Conservation (phyloP, 805 yeast genomes). For the Vanderwaltozyma yarrowii region DNA sequence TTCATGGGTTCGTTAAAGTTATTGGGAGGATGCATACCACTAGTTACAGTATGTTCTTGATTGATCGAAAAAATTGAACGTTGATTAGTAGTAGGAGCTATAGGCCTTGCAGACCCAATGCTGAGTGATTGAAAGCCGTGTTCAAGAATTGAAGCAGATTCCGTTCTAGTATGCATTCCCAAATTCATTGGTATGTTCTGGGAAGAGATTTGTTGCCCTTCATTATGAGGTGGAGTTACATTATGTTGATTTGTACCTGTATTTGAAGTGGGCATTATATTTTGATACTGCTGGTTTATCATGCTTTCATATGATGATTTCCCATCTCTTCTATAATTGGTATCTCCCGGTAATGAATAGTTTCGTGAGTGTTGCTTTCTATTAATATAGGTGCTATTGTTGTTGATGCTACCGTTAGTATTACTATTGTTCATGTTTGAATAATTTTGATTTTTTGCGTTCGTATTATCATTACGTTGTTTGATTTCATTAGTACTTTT, state of each 20-base stretch:
- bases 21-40: background rate
- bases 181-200: no score
- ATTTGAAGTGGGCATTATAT: no score
- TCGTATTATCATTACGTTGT: background rate
- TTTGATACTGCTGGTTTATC: no score
- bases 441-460: conserved; percentile 1
- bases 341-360: no score
- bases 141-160: background rate
- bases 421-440: conserved; percentile 3
- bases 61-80: background rate
- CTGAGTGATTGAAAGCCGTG: no score
- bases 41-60: background rate
- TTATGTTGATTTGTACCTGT: no score
- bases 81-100: background rate
- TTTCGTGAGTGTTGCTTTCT: background rate
- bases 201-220: background rate
- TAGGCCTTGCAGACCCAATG: no score
- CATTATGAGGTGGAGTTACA: no score
- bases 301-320: no score
- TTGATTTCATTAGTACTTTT: background rate
- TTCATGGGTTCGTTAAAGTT: background rate
- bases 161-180: background rate
- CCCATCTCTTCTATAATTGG: no score
- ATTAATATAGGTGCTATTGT: conserved; percentile 4
- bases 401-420: conserved; percentile 5